A percentile compares a stretch with the other conserved stretches of the same genome.
Conservation (phyloP, 2,329 filamentous ascomycete species). For the Penicillium hesseltinei region DNA sequence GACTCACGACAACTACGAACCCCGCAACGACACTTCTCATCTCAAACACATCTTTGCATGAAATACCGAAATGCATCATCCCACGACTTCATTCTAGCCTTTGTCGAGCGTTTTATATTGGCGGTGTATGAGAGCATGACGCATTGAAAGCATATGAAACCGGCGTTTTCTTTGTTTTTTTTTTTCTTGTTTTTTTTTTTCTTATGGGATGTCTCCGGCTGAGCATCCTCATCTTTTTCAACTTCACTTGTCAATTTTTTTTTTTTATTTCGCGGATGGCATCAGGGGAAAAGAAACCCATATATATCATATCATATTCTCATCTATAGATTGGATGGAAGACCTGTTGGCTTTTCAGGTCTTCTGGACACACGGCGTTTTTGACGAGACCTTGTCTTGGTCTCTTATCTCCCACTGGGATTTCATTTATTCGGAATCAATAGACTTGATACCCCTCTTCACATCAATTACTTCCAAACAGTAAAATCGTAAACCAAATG, state of each 20-base stretch:
- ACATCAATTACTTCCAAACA: not conserved
- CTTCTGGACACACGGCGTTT: constrained; percentile 16
- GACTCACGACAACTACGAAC: constrained; percentile 6
- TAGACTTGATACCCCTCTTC: constrained; percentile 29
- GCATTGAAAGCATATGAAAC: constrained; percentile 25
- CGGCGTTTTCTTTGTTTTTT: constrained; percentile 20
- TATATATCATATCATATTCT: constrained; percentile 6
- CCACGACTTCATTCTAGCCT: constrained; percentile 18
- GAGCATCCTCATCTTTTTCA: not conserved
- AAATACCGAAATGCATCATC: constrained; percentile 13
- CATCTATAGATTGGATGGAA: constrained; percentile 14
- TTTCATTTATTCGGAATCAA: constrained; percentile 15
- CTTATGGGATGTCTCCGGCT: constrained; percentile 8
- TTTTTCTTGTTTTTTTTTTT: constrained; percentile 11
- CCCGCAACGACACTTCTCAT: constrained; percentile 11
- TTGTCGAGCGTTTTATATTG: constrained; percentile 27
- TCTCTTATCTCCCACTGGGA: constrained; percentile 7
- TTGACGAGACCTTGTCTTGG: constrained; percentile 22
- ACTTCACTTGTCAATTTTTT: not conserved
- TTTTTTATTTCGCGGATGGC: constrained; percentile 21
- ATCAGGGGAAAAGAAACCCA: constrained; percentile 7
- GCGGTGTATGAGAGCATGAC: constrained; percentile 30
- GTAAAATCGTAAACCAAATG: not conserved
- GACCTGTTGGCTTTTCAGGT: not conserved
- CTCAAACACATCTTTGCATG: constrained; percentile 12